These are phyloP conservation scores for Amanita molliuscula DNA, from an alignment of 768 basidiomycete species.

Conservation along the genomic window DNA sequence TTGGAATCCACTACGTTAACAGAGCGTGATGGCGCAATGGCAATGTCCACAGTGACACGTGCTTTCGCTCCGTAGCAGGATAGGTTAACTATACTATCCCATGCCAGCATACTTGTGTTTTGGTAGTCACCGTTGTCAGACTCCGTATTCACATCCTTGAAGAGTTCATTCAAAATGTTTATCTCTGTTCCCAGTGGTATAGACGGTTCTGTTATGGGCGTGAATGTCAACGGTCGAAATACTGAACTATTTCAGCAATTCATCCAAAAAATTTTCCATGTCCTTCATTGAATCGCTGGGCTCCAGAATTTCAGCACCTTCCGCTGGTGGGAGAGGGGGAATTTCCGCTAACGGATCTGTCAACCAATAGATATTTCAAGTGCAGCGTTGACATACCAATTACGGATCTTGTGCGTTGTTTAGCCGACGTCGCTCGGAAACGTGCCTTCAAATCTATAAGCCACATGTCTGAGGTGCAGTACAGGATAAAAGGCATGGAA, in stretches of 20 bases:
- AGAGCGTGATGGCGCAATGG: too few relatives aligned
- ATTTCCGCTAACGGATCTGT: constrained; percentile 22
- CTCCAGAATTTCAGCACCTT: constrained; percentile 13
- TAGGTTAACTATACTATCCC: too few relatives aligned
- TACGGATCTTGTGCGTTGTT: constrained; percentile 23
- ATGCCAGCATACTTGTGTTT: too few relatives aligned
- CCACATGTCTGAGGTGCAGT: not conserved
- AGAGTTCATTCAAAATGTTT: too few relatives aligned
- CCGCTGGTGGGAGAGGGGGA: constrained; percentile 38
- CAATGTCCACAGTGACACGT: too few relatives aligned
- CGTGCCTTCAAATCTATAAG: constrained; percentile 44
- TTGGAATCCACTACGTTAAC: too few relatives aligned
- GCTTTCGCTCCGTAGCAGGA: too few relatives aligned
- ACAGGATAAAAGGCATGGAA: not conserved
- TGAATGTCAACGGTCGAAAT: not conserved
- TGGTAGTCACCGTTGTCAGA: too few relatives aligned
- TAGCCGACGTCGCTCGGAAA: constrained; percentile 46
- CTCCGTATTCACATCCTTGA: too few relatives aligned
- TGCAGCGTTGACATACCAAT: constrained; percentile 26
- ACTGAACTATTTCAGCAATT: constrained; percentile 32
- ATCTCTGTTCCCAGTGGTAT: too few relatives aligned
- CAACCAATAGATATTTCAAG: constrained; percentile 18
- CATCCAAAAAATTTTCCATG: constrained; percentile 69
- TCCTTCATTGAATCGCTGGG: constrained; percentile 37
- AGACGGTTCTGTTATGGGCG: too few relatives aligned